Base-by-base conservation (phyloP, 1,139 yeast species). In the Fermentozyma sake region DNA sequence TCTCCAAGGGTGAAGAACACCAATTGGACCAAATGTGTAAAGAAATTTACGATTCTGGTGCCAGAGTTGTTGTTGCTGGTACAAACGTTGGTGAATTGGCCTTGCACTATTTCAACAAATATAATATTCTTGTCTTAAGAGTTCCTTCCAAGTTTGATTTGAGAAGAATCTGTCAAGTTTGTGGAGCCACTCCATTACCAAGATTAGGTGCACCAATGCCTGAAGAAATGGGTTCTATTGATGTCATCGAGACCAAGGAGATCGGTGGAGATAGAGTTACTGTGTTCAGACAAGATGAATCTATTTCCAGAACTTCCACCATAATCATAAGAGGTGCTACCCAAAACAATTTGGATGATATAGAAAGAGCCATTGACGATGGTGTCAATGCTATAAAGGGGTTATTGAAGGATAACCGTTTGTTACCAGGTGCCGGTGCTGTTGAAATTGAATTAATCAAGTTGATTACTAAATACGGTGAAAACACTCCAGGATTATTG, bases 261-360 rank as follows among this genome's bases (percentile, higher is more conserved):
- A 86, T 91, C 50, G 98, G 98, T 42, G 96, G 97, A 31, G 97
- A 93, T 60, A 76, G 96, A 54, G 98, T 91, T 22, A 91, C 98
- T 7, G 73, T 93, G 18, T 89, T 91, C 67, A 76, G 87, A 54
- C 98, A 91, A 60, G 81, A 77, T 40, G 67, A 68, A 33, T 78
- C 95, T 16, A 72, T 84, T 44, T 61, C 72, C 11, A 55, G 72
- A 50, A 91, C 98, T 4, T 80, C 97, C 8, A 91, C 98, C 6
- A 87, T 91, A 44, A 80, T 91, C 26, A 67, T 93, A 31, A 78
- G 98, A 58, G 98, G 98, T 31, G 98, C 98, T 23, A 91, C 98
- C n/a, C 94, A 87, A 56, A 87, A 86, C 58, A 77, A 73, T 52
- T 68, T 91, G 50, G 98, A 93, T 48, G 97, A 91, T 52, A 75